These are phyloP conservation scores for Lentinula guzmanii DNA, from an alignment of 768 basidiomycete genomes.

Conservation along the genomic window DNA sequence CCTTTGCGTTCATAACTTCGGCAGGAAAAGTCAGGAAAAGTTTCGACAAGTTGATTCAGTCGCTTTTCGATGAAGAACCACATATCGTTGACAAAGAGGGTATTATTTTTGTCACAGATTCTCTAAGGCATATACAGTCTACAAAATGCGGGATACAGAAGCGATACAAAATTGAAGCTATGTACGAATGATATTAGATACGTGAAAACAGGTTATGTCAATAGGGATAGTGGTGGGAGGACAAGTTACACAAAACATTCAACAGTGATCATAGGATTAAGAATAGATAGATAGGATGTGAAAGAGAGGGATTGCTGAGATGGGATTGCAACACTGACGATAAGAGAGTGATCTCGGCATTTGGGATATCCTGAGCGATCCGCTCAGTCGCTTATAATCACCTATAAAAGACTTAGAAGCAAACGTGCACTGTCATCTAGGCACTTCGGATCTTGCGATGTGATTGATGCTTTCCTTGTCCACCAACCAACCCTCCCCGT, in stretches of 20 bases:
- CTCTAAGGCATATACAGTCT: too few relatives aligned
- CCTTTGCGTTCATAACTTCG: too few relatives aligned
- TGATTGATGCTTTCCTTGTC: slow-evolving; percentile 20
- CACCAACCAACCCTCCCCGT: slow-evolving; percentile 22
- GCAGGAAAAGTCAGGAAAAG: too few relatives aligned
- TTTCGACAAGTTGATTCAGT: too few relatives aligned
- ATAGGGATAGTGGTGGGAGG: neutral
- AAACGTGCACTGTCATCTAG: neutral
- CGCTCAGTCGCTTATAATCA: neutral
- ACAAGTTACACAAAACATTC: neutral
- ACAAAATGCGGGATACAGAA: neutral
- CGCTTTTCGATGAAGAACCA: too few relatives aligned
- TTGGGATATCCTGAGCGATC: too few relatives aligned
- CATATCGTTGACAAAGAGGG: too few relatives aligned
- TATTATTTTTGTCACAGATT: too few relatives aligned
- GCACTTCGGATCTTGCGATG: slow-evolving; percentile 20
- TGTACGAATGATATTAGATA: neutral
- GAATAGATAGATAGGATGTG: neutral
- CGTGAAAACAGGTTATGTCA: neutral
- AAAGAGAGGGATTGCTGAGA: too few relatives aligned
- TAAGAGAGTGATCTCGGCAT: too few relatives aligned
- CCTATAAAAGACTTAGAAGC: neutral
- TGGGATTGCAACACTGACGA: too few relatives aligned
- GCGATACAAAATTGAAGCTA: neutral
- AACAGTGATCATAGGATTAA: neutral